phyloP scores from a whole-genome alignment of 2,329 filamentous ascomycete genomes.

The Apiospora phragmitis region DNA sequence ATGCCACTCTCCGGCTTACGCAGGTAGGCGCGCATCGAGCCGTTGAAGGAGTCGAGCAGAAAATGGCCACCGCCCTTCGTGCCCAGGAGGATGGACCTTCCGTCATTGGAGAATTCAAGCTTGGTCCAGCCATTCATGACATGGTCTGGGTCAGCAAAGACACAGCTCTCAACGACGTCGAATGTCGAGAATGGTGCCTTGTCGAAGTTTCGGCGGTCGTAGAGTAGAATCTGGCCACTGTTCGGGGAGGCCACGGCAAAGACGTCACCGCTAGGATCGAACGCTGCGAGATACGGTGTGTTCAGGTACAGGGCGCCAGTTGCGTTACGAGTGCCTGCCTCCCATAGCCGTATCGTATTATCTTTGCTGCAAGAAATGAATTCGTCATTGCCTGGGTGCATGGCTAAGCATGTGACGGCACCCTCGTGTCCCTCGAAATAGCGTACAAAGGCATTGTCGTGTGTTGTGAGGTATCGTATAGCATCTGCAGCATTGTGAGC shows the following conservation, averaged over 20 bases:
- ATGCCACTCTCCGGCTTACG: conserved; percentile 56
- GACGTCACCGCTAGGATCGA: conserved; percentile 88
- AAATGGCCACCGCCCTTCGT: conserved; percentile 87
- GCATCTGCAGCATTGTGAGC: conserved; percentile 54
- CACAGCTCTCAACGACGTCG: conserved; percentile 66
- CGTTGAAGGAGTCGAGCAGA: conserved; percentile 89
- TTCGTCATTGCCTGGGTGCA: conserved; percentile 84
- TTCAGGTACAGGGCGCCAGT: conserved; percentile 80
- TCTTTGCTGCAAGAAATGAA: conserved; percentile 93
- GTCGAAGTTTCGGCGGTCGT: conserved; percentile 92
- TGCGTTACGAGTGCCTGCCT: conserved; percentile 76
- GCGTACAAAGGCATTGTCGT: conserved; percentile 94
- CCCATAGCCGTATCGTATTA: conserved; percentile 90
- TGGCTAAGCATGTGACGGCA: conserved; percentile 77
- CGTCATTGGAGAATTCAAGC: conserved; percentile 94
- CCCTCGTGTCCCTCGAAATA: conserved; percentile 93
- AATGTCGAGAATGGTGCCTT: conserved; percentile 87
- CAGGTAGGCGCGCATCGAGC: conserved; percentile 74
- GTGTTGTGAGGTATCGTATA: conserved; percentile 83
- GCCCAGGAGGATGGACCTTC: conserved; percentile 80
- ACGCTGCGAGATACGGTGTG: conserved; percentile 80
- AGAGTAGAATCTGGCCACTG: conserved; percentile 79
- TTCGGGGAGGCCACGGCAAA: conserved; percentile 86
- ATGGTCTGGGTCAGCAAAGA: conserved; percentile 55
- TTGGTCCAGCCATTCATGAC: conserved; percentile 77